Base-by-base conservation (phyloP, 441 rosid genomes). In the Euphorbia schlechtendalii region DNA sequence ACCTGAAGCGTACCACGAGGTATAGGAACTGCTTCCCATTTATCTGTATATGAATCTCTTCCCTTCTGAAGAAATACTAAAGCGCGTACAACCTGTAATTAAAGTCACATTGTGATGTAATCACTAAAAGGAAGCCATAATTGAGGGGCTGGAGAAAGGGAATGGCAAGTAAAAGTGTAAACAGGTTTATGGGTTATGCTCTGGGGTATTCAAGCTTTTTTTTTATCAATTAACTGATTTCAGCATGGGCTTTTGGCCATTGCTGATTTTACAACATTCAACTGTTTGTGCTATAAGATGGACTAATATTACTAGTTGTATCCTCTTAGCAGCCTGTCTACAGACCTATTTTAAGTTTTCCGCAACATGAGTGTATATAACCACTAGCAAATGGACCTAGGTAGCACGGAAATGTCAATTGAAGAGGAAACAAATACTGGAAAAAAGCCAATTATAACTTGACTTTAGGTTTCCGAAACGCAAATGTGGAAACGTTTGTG, bases 1-100 rank as follows among this genome's bases (percentile, higher is more conserved):
- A 92, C 99, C 98, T 94, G 98, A 74, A 91, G 98, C 55, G 98
- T 91, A 72, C 99, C 99, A 71, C 99, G 94, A 70, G 96, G 92
- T 72, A 94, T 89, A 70, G 81, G 77, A 73, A 94, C 89, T 67
- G 85, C 86, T 74, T 84, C 86, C 88, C 96, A 91, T 69, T 80
- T 87, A 65, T 82, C 70, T 40, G 62, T 48, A 73, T 84, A 76
- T n/a, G 84, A 82, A 65, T 81, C 86, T 62, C 82, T 82, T 61
- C 87, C 85, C 71, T 73, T 76, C 73, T 86, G 99, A 66, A 91
- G 83, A 80, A 80, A 85, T 65, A 65, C 68, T 69, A 94, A 74
- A 32, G 98, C 96, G 76, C 98, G 84, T 57, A 94, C 97, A 72
- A 94, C 96, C 99, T 94, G 82, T 57, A 74, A 65, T 56, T 40